Conservation (phyloP, 139 green algal species). For the Volvox reticuliferus region DNA sequence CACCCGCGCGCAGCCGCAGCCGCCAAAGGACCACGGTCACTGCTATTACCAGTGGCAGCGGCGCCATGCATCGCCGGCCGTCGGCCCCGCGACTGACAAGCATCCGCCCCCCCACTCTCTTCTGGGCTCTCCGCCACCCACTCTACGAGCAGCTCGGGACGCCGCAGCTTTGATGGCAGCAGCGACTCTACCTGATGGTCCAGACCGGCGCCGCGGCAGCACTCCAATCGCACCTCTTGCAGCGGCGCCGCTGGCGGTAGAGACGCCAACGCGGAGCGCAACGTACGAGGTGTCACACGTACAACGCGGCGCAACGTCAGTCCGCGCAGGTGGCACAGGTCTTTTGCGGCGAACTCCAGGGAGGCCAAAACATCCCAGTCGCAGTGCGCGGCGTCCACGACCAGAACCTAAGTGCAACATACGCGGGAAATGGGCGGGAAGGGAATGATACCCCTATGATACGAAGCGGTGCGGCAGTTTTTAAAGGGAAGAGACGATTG, state of each 20-base stretch:
- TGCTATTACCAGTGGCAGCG: neutral
- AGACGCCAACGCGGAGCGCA: neutral
- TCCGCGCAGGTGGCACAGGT: neutral
- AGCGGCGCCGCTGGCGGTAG: neutral
- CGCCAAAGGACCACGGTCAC: neutral
- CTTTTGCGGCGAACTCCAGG: neutral
- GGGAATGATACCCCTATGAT: too few species aligned
- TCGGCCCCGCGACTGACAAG: constrained; percentile 7
- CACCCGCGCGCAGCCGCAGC: neutral
- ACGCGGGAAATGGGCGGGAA: too few species aligned
- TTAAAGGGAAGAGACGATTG: too few species aligned
- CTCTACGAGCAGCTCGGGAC: constrained; percentile 13
- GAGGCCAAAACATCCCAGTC: constrained; percentile 28
- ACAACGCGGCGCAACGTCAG: neutral
- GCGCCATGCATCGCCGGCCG: neutral
- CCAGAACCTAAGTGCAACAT: constrained; percentile 12
- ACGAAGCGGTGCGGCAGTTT: too few species aligned
- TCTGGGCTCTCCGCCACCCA: constrained; percentile 13
- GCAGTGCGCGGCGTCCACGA: neutral
- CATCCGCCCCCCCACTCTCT: constrained; percentile 20
- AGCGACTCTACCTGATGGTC: neutral
- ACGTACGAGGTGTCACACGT: neutral
- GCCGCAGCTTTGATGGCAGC: neutral
- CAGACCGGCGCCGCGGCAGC: neutral
- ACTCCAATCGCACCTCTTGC: neutral